Percentiles rank a stretch among this genome's conserved stretches.
Evolutionary conservation across 2,329 filamentous ascomycete species (phyloP).

Genomic region (Alternaria triticina): DNA sequence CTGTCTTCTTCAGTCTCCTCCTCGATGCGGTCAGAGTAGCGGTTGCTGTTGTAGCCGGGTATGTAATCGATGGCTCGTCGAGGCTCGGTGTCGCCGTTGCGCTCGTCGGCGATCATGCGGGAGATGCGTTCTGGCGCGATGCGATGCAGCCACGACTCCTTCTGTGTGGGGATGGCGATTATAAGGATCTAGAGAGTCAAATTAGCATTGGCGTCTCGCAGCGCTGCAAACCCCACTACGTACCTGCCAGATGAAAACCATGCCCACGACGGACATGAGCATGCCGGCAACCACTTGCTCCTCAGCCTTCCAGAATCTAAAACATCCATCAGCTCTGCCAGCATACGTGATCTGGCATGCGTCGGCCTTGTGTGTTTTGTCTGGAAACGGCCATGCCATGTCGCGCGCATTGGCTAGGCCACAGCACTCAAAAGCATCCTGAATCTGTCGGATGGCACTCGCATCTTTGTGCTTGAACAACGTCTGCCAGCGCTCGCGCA

Average conservation of each 20-base stretch:
- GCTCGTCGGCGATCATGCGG: constrained; percentile 39
- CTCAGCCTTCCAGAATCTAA: constrained; percentile 62
- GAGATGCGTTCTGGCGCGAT: constrained; percentile 42
- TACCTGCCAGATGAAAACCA: constrained; percentile 46
- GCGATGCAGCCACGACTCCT: constrained; percentile 41
- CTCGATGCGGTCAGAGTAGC: constrained; percentile 40
- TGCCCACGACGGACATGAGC: constrained; percentile 58
- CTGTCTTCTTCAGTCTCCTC: constrained; percentile 32
- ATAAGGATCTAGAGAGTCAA: constrained; percentile 32
- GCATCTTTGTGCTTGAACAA: constrained; percentile 62
- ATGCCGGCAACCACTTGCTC: constrained; percentile 62
- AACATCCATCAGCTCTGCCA: constrained; percentile 55
- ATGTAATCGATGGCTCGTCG: constrained; percentile 39
- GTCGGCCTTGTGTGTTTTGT: constrained; percentile 34
- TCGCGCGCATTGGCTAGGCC: constrained; percentile 66
- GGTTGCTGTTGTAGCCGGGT: constrained; percentile 31
- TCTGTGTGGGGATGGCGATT: constrained; percentile 38
- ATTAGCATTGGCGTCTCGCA: neutral
- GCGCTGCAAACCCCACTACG: neutral
- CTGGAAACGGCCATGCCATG: constrained; percentile 67
- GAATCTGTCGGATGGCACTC: constrained; percentile 62
- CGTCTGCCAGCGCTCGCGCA: constrained; percentile 63
- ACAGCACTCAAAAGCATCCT: constrained; percentile 71
- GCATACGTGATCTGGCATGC: constrained; percentile 58
- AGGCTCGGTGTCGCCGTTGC: constrained; percentile 26